Percentiles rank a stretch among this genome's conserved stretches.
Evolutionary conservation across 2,329 filamentous ascomycete genomes (phyloP).

Genomic region (Clarireedia hainanense): DNA sequence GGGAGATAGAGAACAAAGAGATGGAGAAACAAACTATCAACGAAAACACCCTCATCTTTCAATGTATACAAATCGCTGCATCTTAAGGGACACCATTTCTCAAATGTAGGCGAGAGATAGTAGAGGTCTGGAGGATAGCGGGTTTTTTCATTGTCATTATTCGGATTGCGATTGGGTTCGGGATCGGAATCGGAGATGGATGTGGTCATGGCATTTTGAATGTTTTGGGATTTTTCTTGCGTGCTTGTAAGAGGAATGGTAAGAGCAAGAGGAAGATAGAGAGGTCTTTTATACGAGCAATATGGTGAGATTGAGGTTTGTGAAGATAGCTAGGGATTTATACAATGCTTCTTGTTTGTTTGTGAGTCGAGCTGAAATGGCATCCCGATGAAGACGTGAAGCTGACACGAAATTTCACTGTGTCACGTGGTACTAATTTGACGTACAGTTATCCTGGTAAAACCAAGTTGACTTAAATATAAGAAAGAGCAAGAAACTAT

Average conservation of each 20-base stretch:
- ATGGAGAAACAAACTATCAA: conserved; percentile 38
- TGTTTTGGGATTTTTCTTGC: background rate
- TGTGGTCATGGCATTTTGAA: conserved; percentile 43
- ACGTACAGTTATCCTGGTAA: too few species aligned
- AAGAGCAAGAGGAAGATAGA: too few species aligned
- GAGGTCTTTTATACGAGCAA: background rate
- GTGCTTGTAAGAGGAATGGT: background rate
- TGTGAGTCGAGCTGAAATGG: too few species aligned
- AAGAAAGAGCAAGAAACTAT: too few species aligned
- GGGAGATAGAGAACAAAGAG: background rate
- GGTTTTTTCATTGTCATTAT: background rate
- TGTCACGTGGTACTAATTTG: too few species aligned
- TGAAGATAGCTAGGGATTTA: too few species aligned
- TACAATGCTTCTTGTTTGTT: too few species aligned
- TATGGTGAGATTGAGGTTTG: background rate
- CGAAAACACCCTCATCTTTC: conserved; percentile 38
- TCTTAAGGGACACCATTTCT: conserved; percentile 50
- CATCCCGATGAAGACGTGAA: too few species aligned
- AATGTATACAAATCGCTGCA: conserved; percentile 43
- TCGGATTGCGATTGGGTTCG: background rate
- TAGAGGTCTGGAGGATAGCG: conserved; percentile 57
- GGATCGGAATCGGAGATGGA: conserved; percentile 14
- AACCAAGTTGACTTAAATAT: too few species aligned
- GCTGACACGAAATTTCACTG: too few species aligned
- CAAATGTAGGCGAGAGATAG: conserved; percentile 51